A percentile compares a stretch with the other conserved stretches of the same genome.
Evolutionary conservation across 306 rosid species (phyloP).

Genomic region (Malus sieversii): DNA sequence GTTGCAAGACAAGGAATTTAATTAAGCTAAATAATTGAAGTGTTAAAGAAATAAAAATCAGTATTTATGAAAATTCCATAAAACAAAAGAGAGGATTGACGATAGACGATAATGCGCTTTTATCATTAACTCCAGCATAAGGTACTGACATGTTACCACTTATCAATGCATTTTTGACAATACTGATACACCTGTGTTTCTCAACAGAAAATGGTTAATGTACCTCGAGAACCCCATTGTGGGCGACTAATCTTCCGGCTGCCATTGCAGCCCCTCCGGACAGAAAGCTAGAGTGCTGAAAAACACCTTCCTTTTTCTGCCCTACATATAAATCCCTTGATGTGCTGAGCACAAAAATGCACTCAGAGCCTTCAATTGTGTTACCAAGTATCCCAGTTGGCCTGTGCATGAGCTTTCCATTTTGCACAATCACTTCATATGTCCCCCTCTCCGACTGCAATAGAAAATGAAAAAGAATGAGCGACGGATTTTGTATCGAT

Average conservation of each 20-base stretch:
- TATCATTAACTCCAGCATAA: too few relatives aligned
- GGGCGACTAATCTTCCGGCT: constrained; percentile 46
- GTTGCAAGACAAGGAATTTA: neutral
- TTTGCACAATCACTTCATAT: constrained; percentile 33
- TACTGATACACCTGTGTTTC: rapidly evolving
- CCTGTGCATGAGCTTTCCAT: constrained; percentile 29
- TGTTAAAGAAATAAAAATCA: neutral
- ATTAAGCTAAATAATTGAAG: neutral
- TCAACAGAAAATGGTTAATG: neutral
- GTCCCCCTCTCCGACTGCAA: constrained; percentile 35
- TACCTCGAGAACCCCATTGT: constrained; percentile 40
- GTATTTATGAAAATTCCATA: neutral
- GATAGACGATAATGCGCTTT: too few relatives aligned
- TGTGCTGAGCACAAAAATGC: constrained; percentile 50
- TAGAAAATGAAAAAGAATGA: neutral
- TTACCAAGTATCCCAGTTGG: constrained; percentile 20
- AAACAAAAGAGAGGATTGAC: too few relatives aligned
- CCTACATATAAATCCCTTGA: constrained; percentile 39
- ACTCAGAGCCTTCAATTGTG: constrained; percentile 41
- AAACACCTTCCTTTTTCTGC: constrained; percentile 38
- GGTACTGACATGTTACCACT: too few relatives aligned
- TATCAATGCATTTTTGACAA: too few relatives aligned
- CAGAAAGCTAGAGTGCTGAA: constrained; percentile 47
- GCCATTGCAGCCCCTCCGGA: constrained; percentile 47
- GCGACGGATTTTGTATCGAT: too few relatives aligned